Evolutionary conservation across 768 basidiomycete species (phyloP).

Genomic region (Peribolospora baueri): DNA sequence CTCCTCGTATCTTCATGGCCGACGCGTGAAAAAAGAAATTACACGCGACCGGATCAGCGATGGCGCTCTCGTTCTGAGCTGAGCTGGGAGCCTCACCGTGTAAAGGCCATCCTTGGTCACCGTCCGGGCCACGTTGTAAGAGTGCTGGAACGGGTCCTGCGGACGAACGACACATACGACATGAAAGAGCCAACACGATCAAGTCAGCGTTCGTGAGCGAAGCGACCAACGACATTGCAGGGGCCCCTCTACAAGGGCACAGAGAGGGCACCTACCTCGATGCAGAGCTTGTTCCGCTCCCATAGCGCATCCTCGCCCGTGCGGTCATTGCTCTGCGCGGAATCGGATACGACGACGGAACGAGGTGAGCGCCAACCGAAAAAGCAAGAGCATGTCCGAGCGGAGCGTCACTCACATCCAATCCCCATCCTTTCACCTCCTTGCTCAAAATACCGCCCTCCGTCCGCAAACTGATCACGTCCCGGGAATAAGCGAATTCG

Average conservation of each 20-base stretch:
- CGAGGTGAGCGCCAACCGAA: not conserved
- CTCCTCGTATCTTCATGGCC: slow-evolving; percentile 59
- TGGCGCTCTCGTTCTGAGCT: no score
- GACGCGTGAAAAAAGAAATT: not conserved
- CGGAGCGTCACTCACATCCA: slow-evolving; percentile 38
- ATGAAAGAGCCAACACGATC: not conserved
- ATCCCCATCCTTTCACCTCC: slow-evolving; percentile 81
- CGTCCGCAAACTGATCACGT: slow-evolving; percentile 62
- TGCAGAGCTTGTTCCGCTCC: slow-evolving; percentile 83
- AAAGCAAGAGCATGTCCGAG: not conserved
- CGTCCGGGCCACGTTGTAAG: slow-evolving; percentile 88
- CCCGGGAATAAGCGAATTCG: slow-evolving; percentile 73
- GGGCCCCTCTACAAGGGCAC: not conserved
- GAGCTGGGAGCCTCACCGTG: slow-evolving; percentile 31
- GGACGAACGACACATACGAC: not conserved
- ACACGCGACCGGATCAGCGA: not conserved
- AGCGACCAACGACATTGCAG: not conserved
- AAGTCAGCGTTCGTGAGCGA: not conserved
- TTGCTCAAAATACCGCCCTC: slow-evolving; percentile 61
- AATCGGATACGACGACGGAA: slow-evolving; percentile 1
- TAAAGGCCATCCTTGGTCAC: slow-evolving; percentile 92
- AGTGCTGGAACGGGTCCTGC: slow-evolving; percentile 88
- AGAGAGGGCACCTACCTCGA: slow-evolving; percentile 38
- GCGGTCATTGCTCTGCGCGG: slow-evolving; percentile 3
- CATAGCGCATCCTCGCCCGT: slow-evolving; percentile 20